These are phyloP conservation scores for Conticribra guillardii DNA, from an alignment of 108 stramenopile genomes.

Conservation along the genomic window DNA sequence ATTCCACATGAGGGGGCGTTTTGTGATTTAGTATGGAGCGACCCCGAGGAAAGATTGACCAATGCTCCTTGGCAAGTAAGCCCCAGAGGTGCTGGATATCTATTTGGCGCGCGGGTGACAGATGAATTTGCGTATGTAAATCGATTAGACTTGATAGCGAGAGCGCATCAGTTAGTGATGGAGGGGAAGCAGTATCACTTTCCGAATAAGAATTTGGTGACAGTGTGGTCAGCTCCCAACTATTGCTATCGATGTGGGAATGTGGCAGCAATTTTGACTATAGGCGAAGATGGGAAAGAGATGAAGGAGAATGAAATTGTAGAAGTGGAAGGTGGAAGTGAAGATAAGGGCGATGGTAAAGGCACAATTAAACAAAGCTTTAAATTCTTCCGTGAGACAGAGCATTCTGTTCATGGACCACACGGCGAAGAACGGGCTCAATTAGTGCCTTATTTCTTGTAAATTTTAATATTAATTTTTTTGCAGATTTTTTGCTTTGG, in stretches of 20 bases:
- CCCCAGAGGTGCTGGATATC: constrained; percentile 93
- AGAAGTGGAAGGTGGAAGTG: constrained; percentile 61
- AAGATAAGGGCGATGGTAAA: constrained; percentile 36
- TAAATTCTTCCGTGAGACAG: constrained; percentile 86
- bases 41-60: constrained; percentile 75
- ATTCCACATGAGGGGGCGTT: constrained; percentile 94
- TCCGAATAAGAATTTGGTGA: constrained; percentile 84
- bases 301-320: constrained; percentile 66
- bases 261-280: constrained; percentile 90
- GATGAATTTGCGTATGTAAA: constrained; percentile 95
- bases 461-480: constrained; percentile 18
- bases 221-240: constrained; percentile 96
- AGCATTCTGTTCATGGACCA: constrained; percentile 80
- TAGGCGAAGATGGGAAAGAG: constrained; percentile 52
- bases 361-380: constrained; percentile 76
- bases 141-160: constrained; percentile 85
- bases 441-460: constrained; percentile 91
- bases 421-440: constrained; percentile 87
- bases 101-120: constrained; percentile 91
- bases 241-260: constrained; percentile 99
- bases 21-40: constrained; percentile 90
- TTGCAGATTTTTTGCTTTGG: no score
- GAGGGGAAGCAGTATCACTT: constrained; percentile 92
- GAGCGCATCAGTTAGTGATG: constrained; percentile 98
- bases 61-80: constrained; percentile 61